Evolutionary conservation across 257 asterid genomes (phyloP).

Genomic region (Mentha longifolia): DNA sequence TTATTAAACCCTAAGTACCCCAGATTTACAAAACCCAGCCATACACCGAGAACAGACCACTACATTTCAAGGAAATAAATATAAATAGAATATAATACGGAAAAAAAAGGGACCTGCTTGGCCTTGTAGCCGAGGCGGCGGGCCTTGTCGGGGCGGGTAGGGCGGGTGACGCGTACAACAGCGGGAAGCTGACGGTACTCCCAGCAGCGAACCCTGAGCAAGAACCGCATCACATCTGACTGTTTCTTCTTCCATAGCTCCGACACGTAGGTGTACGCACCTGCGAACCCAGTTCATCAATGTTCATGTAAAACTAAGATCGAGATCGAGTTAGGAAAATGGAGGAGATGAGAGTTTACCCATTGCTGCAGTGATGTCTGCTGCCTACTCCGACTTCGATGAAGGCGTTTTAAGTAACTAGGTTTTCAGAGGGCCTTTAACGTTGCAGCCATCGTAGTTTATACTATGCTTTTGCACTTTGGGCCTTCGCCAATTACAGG

Average conservation of each 20-base stretch:
- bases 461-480: not conserved
- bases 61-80: not conserved
- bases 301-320: not conserved
- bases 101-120: slow-evolving; percentile 49
- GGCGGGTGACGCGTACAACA: slow-evolving; percentile 63
- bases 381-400: not conserved
- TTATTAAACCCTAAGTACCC: not conserved
- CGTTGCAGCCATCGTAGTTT: too few relatives aligned
- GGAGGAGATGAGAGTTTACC: slow-evolving; percentile 18
- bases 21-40: not conserved
- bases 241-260: slow-evolving; percentile 77
- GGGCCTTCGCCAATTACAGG: not conserved
- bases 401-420: not conserved
- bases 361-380: slow-evolving; percentile 19
- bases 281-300: slow-evolving; percentile 32
- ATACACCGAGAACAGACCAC: not conserved
- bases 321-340: not conserved
- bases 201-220: slow-evolving; percentile 74
- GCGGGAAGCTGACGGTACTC: slow-evolving; percentile 78
- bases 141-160: slow-evolving; percentile 76
- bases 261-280: slow-evolving; percentile 68
- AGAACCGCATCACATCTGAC: slow-evolving; percentile 69
- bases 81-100: not conserved
- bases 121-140: slow-evolving; percentile 78
- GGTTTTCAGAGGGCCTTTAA: slow-evolving; percentile 1